Conservation (phyloP, 257 asterid species). For the Salvia hispanica region DNA sequence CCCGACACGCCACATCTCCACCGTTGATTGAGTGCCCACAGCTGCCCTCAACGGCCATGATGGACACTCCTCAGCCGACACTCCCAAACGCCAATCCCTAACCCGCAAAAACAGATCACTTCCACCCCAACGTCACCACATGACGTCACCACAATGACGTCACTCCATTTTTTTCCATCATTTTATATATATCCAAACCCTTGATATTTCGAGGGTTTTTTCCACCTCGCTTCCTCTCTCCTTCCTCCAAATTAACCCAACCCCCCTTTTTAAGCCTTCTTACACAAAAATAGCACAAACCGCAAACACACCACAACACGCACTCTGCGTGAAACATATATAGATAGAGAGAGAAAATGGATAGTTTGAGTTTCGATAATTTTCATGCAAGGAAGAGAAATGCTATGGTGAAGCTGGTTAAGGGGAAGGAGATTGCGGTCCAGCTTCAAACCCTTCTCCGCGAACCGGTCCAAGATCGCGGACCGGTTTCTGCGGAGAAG, state of each 20-base stretch:
- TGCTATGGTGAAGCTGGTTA: constrained; percentile 35
- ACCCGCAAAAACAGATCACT: constrained; percentile 24
- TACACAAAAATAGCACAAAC: neutral
- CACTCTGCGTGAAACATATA: neutral
- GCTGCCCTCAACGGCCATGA: constrained; percentile 22
- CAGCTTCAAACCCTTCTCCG: constrained; percentile 48
- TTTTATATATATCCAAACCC: constrained; percentile 14
- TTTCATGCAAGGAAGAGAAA: constrained; percentile 33
- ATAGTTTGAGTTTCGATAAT: constrained; percentile 1
- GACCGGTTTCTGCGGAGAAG: constrained; percentile 32
- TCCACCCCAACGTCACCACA: neutral
- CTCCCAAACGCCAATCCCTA: neutral
- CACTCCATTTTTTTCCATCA: neutral
- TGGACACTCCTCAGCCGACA: neutral
- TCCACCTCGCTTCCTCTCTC: constrained; percentile 36
- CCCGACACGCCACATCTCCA: neutral
- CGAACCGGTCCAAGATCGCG: constrained; percentile 14
- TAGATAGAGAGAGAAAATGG: constrained; percentile 8
- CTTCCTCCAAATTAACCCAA: constrained; percentile 22
- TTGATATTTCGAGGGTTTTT: constrained; percentile 24
- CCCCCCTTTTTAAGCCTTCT: neutral
- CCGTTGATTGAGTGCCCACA: constrained; percentile 3
- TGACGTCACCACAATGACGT: neutral
- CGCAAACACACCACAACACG: neutral
- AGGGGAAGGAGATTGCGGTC: constrained; percentile 47